Evolutionary conservation across 352 stramenopile genomes (phyloP), one percentile per base, ranked within the genome.

Genomic region (Thraustochytrium striatum): DNA sequence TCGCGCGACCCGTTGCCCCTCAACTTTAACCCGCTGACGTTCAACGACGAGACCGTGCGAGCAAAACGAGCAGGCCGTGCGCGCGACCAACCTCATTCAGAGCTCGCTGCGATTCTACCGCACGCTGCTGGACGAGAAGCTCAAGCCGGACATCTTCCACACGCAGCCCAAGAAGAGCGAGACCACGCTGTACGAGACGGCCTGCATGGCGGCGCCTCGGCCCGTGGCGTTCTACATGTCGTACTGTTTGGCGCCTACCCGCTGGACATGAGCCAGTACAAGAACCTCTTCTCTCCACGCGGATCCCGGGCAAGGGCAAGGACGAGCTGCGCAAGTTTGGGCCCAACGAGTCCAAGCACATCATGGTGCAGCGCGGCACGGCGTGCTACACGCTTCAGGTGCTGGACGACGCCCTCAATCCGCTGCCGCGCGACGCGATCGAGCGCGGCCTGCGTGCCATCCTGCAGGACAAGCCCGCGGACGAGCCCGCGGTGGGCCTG

Each of bases 221-320:
- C 85, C 85, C 0, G 80, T 94, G 43, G 91, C 88, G 38, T 95
- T 95, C 81, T 96, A 95, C 81, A 89, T 89, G 50, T 90, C 91
- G 25, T 90, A 91, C 21, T 88, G 3, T 38, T 94, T 3, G 88
- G 89, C 41, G 90, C 90, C 21, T 95, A 95, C 82, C 89, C 91
- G 35, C 85, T 96, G 32, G 90, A 95, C 84, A 96, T 96, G 91
- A 94, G 88, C 78, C 90, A 96, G 84, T 95, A 95, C 87, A 88
- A 92, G 79, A 88, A 93, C 84, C 83, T 96, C 52, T 96, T 96
- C 70, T 85, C 85, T 94, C 90, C 28, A 89, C 85, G 69, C 89
- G 91, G 38, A 43, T 95, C 52, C 91, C 91, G 13, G 7, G 75
- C 32, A 19, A 81, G 1, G 88, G 87, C 52, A 84, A 89, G 61